A percentile compares a stretch with the other conserved stretches of the same genome.
Evolutionary conservation across 305 asterid genomes (phyloP).

Genomic region (Fraxinus dipetala): DNA sequence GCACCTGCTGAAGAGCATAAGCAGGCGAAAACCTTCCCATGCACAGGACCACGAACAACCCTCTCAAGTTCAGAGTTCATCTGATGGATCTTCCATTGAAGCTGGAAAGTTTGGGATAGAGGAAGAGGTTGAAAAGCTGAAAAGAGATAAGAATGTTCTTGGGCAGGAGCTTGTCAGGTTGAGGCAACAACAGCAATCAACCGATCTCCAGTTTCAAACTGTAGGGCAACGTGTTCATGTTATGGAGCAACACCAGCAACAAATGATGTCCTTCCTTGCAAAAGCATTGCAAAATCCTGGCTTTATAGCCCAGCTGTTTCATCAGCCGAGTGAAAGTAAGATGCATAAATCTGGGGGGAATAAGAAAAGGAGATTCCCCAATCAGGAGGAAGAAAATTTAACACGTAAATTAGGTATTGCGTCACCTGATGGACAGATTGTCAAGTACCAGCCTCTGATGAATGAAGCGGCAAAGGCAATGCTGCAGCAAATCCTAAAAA

Average conservation of each 20-base stretch:
- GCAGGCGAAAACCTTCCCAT: slow-evolving; percentile 29
- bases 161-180: slow-evolving; percentile 74
- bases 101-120: slow-evolving; percentile 56
- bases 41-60: slow-evolving; percentile 22
- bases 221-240: slow-evolving; percentile 62
- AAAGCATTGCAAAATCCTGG: slow-evolving; percentile 81
- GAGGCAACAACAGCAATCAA: slow-evolving; percentile 66
- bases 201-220: slow-evolving; percentile 58
- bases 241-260: slow-evolving; percentile 75
- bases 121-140: slow-evolving; percentile 61
- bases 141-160: slow-evolving; percentile 62
- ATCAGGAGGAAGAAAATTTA: slow-evolving; percentile 52
- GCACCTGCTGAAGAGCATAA: slow-evolving; percentile 44
- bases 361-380: slow-evolving; percentile 71
- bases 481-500: slow-evolving; percentile 58
- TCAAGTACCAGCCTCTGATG: slow-evolving; percentile 72
- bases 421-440: slow-evolving; percentile 56
- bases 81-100: slow-evolving; percentile 50
- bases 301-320: slow-evolving; percentile 61
- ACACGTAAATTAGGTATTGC: slow-evolving; percentile 33
- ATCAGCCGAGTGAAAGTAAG: slow-evolving; percentile 44
- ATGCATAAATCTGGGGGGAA: slow-evolving; percentile 48
- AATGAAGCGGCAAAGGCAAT: slow-evolving; percentile 74
- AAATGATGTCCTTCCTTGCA: slow-evolving; percentile 74
- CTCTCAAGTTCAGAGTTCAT: slow-evolving; percentile 35